Percentiles rank a stretch among this genome's conserved stretches.
Conservation (phyloP, 148 eudicot genomes). For the Euryodendron excelsum region DNA sequence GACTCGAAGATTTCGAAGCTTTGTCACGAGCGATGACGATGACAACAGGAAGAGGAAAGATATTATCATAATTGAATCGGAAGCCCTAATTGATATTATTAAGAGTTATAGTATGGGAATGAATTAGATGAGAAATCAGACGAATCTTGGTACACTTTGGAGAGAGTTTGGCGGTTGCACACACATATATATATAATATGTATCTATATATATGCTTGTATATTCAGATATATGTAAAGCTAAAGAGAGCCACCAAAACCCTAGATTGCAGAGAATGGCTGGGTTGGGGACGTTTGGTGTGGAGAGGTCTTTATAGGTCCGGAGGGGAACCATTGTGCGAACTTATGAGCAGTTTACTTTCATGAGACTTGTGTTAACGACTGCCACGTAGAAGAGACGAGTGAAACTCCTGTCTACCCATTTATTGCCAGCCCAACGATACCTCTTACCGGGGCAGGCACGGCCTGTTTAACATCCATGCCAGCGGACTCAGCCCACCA, state of each 20-base stretch:
- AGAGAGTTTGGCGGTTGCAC: slow-evolving; percentile 10
- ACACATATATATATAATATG: neutral
- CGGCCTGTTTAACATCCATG: too few species aligned
- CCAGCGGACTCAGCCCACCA: too few species aligned
- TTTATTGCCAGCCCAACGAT: too few species aligned
- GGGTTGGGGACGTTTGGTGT: neutral
- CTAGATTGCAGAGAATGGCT: neutral
- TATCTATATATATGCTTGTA: neutral
- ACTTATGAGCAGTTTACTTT: too few species aligned
- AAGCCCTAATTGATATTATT: neutral
- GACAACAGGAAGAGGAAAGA: slow-evolving; percentile 1
- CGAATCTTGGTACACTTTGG: neutral
- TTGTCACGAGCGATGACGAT: slow-evolving; percentile 8
- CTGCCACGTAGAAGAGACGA: too few species aligned
- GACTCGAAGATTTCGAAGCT: slow-evolving; percentile 20
- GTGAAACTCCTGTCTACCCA: too few species aligned
- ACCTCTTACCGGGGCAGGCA: too few species aligned
- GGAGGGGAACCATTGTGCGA: too few species aligned
- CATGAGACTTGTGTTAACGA: too few species aligned
- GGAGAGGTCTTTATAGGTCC: neutral
- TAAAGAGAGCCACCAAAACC: neutral
- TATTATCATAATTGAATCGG: slow-evolving; percentile 13
- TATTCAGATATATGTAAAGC: neutral
- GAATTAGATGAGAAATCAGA: neutral
- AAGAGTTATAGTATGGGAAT: neutral